Base-by-base conservation (phyloP, 208 protist genomes). In the Strigomonas culicis region DNA sequence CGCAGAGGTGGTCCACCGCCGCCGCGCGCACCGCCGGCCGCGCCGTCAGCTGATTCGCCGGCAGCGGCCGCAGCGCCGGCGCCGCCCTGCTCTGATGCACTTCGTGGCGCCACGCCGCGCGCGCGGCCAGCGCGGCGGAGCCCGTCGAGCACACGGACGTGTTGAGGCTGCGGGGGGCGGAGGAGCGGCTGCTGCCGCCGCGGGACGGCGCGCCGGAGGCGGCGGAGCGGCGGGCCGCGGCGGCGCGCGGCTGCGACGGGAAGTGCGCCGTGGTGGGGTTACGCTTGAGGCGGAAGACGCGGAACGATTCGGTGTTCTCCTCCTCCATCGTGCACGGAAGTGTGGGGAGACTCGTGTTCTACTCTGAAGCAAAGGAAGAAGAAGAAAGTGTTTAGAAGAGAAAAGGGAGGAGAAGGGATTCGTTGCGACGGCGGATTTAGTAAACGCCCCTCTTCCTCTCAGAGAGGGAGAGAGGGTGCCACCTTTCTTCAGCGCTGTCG, bases 21-120 rank as follows among this genome's bases (percentile, higher is more conserved):
- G 52, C 52, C 4, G 52, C 21, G 17, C 24, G 24, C 4, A 36
- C 17, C 3, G 52, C 17, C 30, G 21, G n/a, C 7, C 25, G n/a
- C 47, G 25, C 47, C 13, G n/a, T 4, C 47, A 30, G n/a, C 47
- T 52, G n/a, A 7, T 52, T 52, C 25, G 4, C 47, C 47, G 34
- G 34, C 34, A 39, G 34, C 34, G 4, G 34, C 10, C 34, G 34
- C 34, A 39, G 34, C 34, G 34, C 34, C 34, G 34, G 34, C 7
- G 34, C 34, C 34, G 34, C 34, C 30, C 30, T 28, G 13, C 30
- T 58, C 25, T 21, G 25, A 19, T n/a, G n/a, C 27, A 58, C 52
- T 22, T 58, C 52, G 52, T 58, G 30, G 4, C 52, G 52, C 52
- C 52, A 58, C 25, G 52, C 52, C 52, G 52, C 52, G 7, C 7